These are phyloP conservation scores for Sporobolomyces pararoseus DNA, from an alignment of 768 basidiomycete species.

Conservation along the genomic window DNA sequence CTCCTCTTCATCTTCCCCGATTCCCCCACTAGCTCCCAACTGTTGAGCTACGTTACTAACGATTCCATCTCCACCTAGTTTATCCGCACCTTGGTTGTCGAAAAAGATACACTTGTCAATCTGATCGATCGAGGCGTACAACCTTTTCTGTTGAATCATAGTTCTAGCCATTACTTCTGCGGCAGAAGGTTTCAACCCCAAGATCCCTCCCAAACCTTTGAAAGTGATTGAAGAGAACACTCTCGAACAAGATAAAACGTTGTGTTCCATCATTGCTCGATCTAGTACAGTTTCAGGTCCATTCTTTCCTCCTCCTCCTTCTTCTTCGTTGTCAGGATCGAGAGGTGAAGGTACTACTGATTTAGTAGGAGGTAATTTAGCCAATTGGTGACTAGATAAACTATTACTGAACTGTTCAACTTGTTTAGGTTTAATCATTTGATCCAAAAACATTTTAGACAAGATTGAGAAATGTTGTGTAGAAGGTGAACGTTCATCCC, in stretches of 20 bases:
- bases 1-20: conserved; percentile 63
- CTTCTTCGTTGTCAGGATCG: conserved; percentile 51
- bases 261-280: conserved; percentile 97
- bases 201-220: conserved; percentile 78
- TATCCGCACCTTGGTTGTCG: conserved; percentile 87
- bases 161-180: conserved; percentile 96
- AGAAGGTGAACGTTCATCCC: conserved; percentile 81
- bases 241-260: conserved; percentile 89
- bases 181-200: conserved; percentile 83
- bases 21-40: conserved; percentile 34
- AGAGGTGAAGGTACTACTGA: conserved; percentile 63
- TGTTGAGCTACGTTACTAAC: conserved; percentile 43
- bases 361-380: conserved; percentile 77
- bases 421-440: conserved; percentile 84
- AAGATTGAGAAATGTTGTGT: conserved; percentile 83
- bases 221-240: conserved; percentile 98
- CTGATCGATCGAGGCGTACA: conserved; percentile 83
- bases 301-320: conserved; percentile 56
- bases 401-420: conserved; percentile 82
- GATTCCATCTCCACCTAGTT: conserved; percentile 77
- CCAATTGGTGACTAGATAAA: conserved; percentile 87
- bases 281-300: conserved; percentile 95
- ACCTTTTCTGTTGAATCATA: conserved; percentile 97
- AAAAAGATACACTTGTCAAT: conserved; percentile 93
- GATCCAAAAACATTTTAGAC: conserved; percentile 97